Conservation (phyloP, 768 basidiomycete genomes). For the Tulasnella sp. region DNA sequence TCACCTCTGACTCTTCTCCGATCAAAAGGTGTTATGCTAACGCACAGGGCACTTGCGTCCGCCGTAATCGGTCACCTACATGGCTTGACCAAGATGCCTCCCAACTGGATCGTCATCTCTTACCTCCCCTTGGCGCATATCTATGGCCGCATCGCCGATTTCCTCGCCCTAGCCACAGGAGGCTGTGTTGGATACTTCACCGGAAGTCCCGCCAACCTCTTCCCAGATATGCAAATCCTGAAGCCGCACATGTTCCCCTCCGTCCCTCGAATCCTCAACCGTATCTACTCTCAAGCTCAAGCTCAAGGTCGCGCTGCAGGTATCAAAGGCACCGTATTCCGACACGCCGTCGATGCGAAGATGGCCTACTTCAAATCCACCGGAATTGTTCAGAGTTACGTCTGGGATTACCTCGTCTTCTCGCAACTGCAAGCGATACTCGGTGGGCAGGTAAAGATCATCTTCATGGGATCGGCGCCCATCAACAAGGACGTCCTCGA, state of each 20-base stretch:
- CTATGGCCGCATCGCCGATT: slow-evolving; percentile 48
- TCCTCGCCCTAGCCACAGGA: slow-evolving; percentile 43
- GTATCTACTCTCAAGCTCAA: slow-evolving; percentile 49
- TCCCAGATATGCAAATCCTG: slow-evolving; percentile 78
- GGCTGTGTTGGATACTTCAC: slow-evolving; percentile 74
- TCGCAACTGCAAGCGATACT: slow-evolving; percentile 65
- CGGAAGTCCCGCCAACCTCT: slow-evolving; percentile 79
- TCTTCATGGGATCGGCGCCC: slow-evolving; percentile 81
- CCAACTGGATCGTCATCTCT: neutral
- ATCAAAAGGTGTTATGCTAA: slow-evolving; percentile 33
- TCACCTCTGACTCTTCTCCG: neutral
- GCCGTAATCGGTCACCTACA: neutral
- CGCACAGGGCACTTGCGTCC: slow-evolving; percentile 1
- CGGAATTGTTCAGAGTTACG: slow-evolving; percentile 57
- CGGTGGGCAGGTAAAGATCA: slow-evolving; percentile 63
- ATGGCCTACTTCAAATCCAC: slow-evolving; percentile 56
- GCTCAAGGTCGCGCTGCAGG: slow-evolving; percentile 53
- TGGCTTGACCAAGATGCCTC: neutral
- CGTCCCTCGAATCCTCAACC: slow-evolving; percentile 72
- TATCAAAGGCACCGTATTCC: slow-evolving; percentile 51
- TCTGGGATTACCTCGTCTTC: slow-evolving; percentile 90
- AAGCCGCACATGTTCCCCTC: slow-evolving; percentile 72
- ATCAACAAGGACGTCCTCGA: slow-evolving; percentile 77
- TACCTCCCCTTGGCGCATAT: slow-evolving; percentile 49
- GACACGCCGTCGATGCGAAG: slow-evolving; percentile 67